Base-by-base conservation (phyloP, 805 yeast genomes). In the Pichia thaimueangensis region DNA sequence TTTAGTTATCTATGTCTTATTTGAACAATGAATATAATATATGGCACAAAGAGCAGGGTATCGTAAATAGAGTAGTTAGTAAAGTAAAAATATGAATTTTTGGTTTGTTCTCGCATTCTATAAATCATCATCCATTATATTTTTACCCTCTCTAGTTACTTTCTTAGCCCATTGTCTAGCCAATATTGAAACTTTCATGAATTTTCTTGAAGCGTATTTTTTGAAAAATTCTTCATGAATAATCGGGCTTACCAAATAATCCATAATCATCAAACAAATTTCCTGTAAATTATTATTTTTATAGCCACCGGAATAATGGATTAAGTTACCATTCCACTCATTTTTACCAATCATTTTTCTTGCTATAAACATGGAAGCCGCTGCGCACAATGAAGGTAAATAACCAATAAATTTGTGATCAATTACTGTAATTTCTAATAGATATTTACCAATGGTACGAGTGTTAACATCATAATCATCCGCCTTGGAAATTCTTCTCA, bases 271-370 rank as follows among this genome's bases (percentile, higher is more conserved):
- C 49, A 78, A 80, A 44, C 85, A 75, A 41, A 87, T 80, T 30
- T 86, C 85, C 49, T 72, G 71, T 62, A 93, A 63, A 53, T 84
- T 88, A 32, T 70, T 73, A 49, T 81, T 85, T 19, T 80, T 74
- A 62, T 85, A 86, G 10, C 95, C 97, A 27, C 97, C 97, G 19
- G 93, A 80, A 62, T 91, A 93, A 58, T 87, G 96, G 37, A 86
- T 79, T 51, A 91, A 69, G 63, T 88, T 89, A 8, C 84, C 83
- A 58, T 80, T 80, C 97, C 97, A 89, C 27, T 79, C 80, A 46
- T 41, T 52, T 52, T 64, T 79, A 17, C 82, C 82, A 51, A 86
- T 64, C 63, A 87, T 82, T 52, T 73, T 71, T 54, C 95, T 73
- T 6, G 95, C 79, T 39, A 86, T 71, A 61, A 75, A 84, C 94